Evolutionary conservation across 176 grass and related monocot species (phyloP), one percentile per base, ranked within the genome.

Genomic region (Hordeum marinum): DNA sequence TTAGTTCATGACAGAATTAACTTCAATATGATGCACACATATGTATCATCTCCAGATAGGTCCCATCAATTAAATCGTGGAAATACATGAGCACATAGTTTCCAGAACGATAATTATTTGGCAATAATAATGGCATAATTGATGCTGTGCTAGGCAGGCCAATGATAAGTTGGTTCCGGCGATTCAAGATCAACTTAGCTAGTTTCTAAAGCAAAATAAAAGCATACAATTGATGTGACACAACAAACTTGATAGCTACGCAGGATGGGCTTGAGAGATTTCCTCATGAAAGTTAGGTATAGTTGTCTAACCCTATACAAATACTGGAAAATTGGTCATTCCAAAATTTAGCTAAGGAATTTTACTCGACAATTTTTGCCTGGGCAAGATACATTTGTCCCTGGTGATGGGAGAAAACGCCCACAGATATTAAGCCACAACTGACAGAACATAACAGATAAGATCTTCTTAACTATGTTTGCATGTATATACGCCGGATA

Each of bases 111-210:
- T 90, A 84, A 76, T 76, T 87, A 81, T 87, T 39, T 0, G 6
- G 15, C 68, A 80, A 87, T 80, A 80, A 87, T 80, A 87, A 84
- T 87, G 68, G 17, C 75, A 39, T 79, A 84, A 76, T 87, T 87
- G 89, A 84, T 87, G 85, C 5, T 39, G 23, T 58, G 63, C 83
- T 87, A 68, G 76, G 68, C 81, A 91, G 89, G 77, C 61, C 85
- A 91, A 87, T 91, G 81, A 87, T 87, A 91, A 63, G 89, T 87
- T 84, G 83, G 81, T 80, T 87, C 84, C 89, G 80, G 80, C 85
- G 74, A 84, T 84, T 90, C 75, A 84, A 84, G 89, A 63, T 59
- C 61, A 84, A 82, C 41, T 76, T 84, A 76, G 75, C 85, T 87
- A 90, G 68, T 84, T 91, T 91, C 85, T 41, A 80, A 87, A 84